Evolutionary conservation across 2,329 filamentous ascomycete species (phyloP), one percentile per base, ranked within the genome.

Genomic region (Trichoderma gracile): DNA sequence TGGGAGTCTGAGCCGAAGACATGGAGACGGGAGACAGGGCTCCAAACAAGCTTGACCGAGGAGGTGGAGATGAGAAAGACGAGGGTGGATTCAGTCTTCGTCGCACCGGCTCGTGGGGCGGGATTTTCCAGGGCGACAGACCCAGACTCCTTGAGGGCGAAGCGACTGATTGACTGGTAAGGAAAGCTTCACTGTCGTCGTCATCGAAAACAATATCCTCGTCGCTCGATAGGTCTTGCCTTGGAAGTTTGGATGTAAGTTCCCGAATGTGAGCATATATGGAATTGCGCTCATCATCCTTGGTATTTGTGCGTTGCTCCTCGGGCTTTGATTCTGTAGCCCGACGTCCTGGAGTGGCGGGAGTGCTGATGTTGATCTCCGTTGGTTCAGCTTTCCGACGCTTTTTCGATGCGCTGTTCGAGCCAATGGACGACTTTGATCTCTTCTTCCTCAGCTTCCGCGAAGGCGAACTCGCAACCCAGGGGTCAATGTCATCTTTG

Each of bases 401-500:
- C 40, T 62, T 62, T 19, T 38, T 30, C 10, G 49, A 21, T 14
- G 21, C 27, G 40, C 49, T 52, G 38, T 54, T 43, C 25, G 23
- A 3, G 6, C 40, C 19, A 23, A 5, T 43, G 10, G 59, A 54
- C 25, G 59, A 25, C 10, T 19, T 54, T 38, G 59, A 54, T 46
- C 53, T 62, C 6, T 49, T 53, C 40, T 62, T 62, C 14, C 30
- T 45, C 5, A 14, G 58, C 45, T n/a, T 52, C 45, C 9, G 46
- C 56, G 43, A 49, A 45, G 6, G 38, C 19, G 54, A 52, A 19
- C 42, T 63, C 17, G 61, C 58, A 15, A 42, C 68, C 17, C 69
- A 65, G 12, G 64, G 62, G 69, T 40, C 50, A 21, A 69, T 69
- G 30, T 59, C 68, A 3, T 62, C 55, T 4, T 52, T 52, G 25